These are phyloP conservation scores for Quercus tomentella DNA, from an alignment of 331 rosid genomes.

Conservation along the genomic window DNA sequence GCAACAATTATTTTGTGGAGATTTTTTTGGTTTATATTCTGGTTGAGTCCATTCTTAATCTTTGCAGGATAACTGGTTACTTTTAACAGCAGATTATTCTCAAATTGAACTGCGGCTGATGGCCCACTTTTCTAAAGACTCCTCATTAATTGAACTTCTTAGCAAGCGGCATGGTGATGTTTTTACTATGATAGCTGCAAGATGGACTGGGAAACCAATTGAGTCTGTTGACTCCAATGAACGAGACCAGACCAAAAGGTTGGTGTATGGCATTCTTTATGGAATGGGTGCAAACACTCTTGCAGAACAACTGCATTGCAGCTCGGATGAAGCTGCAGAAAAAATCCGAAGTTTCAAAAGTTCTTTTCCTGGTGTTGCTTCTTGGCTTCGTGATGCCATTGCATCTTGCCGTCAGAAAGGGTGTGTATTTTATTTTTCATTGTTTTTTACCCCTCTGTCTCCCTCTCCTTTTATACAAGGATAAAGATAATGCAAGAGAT, in stretches of 20 bases:
- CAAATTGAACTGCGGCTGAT: slow-evolving; percentile 93
- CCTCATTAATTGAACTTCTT: slow-evolving; percentile 67
- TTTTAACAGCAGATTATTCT: slow-evolving; percentile 93
- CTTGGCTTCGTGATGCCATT: slow-evolving; percentile 86
- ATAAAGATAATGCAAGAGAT: slow-evolving; percentile 10
- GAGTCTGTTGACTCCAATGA: slow-evolving; percentile 54
- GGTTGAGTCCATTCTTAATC: slow-evolving; percentile 8
- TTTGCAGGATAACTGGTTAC: slow-evolving; percentile 83
- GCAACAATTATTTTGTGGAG: too few relatives aligned
- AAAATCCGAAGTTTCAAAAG: slow-evolving; percentile 74
- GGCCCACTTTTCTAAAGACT: slow-evolving; percentile 92
- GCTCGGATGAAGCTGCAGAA: slow-evolving; percentile 71
- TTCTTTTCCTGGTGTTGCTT: slow-evolving; percentile 88
- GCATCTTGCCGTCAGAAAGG: slow-evolving; percentile 73
- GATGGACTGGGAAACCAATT: slow-evolving; percentile 79
- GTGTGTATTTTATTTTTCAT: slow-evolving; percentile 37
- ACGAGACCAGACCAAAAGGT: slow-evolving; percentile 85
- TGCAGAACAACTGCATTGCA: slow-evolving; percentile 78
- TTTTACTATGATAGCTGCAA: slow-evolving; percentile 84
- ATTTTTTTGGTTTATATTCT: neutral
- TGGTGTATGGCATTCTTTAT: slow-evolving; percentile 94
- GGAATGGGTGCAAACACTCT: slow-evolving; percentile 95
- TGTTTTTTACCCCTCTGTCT: neutral
- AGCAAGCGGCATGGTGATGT: slow-evolving; percentile 75
- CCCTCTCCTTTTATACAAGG: neutral